A percentile compares a stretch with the other conserved stretches of the same genome.
These are phyloP conservation scores for Wickerhamomyces canadensis DNA, from an alignment of 805 yeast species.

Conservation along the genomic window DNA sequence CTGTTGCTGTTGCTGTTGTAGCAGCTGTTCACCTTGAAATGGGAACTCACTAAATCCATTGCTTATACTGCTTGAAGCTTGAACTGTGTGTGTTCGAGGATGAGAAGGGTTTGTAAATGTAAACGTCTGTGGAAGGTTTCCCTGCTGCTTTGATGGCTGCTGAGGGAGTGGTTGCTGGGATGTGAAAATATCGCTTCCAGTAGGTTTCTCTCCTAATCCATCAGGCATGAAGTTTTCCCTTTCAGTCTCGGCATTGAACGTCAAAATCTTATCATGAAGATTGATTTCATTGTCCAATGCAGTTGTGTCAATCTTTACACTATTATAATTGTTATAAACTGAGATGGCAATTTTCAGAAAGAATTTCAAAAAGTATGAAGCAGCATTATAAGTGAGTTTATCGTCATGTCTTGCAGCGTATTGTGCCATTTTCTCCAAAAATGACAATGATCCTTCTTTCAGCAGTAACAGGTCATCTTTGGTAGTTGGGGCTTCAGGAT, in stretches of 20 bases:
- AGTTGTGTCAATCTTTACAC: slow-evolving; percentile 4
- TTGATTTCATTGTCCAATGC: slow-evolving; percentile 8
- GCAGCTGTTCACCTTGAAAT: not conserved
- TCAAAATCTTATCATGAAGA: slow-evolving; percentile 8
- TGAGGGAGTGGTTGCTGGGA: too few relatives aligned
- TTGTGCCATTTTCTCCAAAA: slow-evolving; percentile 4
- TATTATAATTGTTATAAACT: slow-evolving; percentile 11
- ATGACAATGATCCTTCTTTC: slow-evolving; percentile 2
- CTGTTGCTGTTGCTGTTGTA: not conserved
- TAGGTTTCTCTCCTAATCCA: too few relatives aligned
- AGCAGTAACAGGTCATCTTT: slow-evolving; percentile 14
- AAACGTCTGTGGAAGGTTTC: too few relatives aligned
- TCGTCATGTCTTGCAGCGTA: slow-evolving; percentile 4
- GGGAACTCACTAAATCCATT: not conserved
- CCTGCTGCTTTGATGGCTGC: too few relatives aligned
- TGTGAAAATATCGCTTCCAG: too few relatives aligned
- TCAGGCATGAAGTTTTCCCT: not conserved
- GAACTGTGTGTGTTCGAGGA: too few relatives aligned
- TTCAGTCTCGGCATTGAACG: not conserved
- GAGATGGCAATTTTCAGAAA: slow-evolving; percentile 19
- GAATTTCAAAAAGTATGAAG: slow-evolving; percentile 13
- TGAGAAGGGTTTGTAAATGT: too few relatives aligned
- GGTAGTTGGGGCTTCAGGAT: slow-evolving; percentile 11
- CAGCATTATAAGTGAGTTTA: slow-evolving; percentile 5
- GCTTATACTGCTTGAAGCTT: too few relatives aligned